These are phyloP conservation scores for Dryadomyces sulphureus DNA, from an alignment of 2,329 filamentous ascomycete genomes.

Conservation along the genomic window DNA sequence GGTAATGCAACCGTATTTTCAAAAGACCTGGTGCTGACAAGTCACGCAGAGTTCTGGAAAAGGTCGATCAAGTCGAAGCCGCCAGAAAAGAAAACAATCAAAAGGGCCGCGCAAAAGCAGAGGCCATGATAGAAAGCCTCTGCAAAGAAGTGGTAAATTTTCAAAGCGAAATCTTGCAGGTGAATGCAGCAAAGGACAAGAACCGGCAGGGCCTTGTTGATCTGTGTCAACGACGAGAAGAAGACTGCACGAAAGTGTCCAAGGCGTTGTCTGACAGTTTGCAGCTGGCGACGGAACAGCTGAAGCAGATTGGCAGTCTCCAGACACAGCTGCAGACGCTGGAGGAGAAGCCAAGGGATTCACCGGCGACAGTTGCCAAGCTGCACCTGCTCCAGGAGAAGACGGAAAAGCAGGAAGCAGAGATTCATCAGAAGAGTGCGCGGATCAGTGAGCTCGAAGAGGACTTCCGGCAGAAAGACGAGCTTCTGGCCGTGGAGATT, in stretches of 20 bases:
- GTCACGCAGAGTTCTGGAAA: background rate
- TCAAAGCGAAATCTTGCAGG: background rate
- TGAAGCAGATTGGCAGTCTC: background rate
- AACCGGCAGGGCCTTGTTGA: background rate
- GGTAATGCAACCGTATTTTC: background rate
- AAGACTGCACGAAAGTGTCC: background rate
- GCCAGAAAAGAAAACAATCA: background rate
- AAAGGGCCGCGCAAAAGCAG: background rate
- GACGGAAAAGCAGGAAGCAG: background rate
- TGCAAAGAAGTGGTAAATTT: background rate
- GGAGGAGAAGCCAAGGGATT: background rate
- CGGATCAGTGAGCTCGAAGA: conserved; percentile 6
- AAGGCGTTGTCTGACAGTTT: background rate
- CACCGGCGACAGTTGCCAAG: background rate
- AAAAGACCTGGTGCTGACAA: too few species aligned
- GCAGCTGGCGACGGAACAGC: background rate
- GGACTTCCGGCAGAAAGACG: conserved; percentile 2
- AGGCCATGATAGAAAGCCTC: background rate
- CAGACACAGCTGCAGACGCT: background rate
- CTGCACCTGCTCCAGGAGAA: conserved; percentile 1
- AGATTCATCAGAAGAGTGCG: conserved; percentile 4
- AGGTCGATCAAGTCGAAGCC: background rate
- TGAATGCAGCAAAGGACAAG: background rate
- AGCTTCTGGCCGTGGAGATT: background rate
- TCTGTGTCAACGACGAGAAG: conserved; percentile 4